Percentiles rank a stretch among this genome's conserved stretches.
Evolutionary conservation across 1,139 yeast genomes (phyloP).

Genomic region (Suhomyces maxii): DNA sequence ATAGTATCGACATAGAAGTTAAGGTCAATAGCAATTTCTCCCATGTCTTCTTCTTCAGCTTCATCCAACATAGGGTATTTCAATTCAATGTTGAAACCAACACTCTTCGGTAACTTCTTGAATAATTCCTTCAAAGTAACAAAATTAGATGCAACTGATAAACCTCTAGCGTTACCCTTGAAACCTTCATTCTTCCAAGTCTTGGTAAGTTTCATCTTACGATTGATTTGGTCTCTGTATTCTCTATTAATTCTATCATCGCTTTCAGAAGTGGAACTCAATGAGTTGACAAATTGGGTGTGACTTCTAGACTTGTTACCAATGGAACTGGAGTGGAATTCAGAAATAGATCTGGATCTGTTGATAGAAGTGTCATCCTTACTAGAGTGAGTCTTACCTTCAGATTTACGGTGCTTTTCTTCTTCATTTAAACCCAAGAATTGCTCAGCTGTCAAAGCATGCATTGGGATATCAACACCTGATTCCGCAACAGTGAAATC

Average conservation of each 20-base stretch:
- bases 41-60: slow-evolving; percentile 86
- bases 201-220: slow-evolving; percentile 80
- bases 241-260: slow-evolving; percentile 40
- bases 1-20: slow-evolving; percentile 88
- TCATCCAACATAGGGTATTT: slow-evolving; percentile 96
- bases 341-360: slow-evolving; percentile 43
- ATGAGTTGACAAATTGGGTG: slow-evolving; percentile 9
- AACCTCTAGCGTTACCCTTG: slow-evolving; percentile 90
- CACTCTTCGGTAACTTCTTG: slow-evolving; percentile 73
- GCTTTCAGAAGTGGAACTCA: slow-evolving; percentile 8
- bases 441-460: slow-evolving; percentile 85
- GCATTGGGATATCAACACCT: slow-evolving; percentile 97
- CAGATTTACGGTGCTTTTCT: slow-evolving; percentile 9
- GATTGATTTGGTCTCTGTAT: slow-evolving; percentile 42
- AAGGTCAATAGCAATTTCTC: slow-evolving; percentile 78
- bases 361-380: slow-evolving; percentile 39
- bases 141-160: slow-evolving; percentile 87
- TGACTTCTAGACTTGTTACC: slow-evolving; percentile 12
- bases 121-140: slow-evolving; percentile 86
- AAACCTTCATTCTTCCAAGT: slow-evolving; percentile 86
- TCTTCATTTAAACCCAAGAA: slow-evolving; percentile 64
- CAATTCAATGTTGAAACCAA: slow-evolving; percentile 93
- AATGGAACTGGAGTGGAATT: slow-evolving; percentile 35
- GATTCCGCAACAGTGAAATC: slow-evolving; percentile 95
- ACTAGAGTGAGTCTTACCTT: slow-evolving; percentile 22